Conservation (phyloP, 2,329 filamentous ascomycete species). For the Xylariaceae sp. region DNA sequence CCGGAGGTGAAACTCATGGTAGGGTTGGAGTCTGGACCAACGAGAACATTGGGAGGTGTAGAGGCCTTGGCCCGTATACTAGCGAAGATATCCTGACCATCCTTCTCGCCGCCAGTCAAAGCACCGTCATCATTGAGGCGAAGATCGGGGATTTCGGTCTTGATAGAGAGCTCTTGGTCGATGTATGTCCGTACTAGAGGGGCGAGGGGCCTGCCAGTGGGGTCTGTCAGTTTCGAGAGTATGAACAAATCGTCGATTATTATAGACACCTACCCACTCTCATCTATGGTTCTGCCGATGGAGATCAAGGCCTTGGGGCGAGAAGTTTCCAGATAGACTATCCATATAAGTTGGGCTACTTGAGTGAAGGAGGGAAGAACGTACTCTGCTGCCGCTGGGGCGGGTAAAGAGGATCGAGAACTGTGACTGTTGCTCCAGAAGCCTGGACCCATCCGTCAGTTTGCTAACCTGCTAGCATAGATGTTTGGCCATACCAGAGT, state of each 20-base stretch:
- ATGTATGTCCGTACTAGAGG: conserved; percentile 59
- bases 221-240: neutral
- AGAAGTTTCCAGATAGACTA: conserved; percentile 72
- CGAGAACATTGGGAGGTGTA: conserved; percentile 63
- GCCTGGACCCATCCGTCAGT: conserved; percentile 13
- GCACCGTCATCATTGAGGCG: conserved; percentile 66
- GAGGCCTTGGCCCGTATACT: conserved; percentile 44
- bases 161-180: conserved; percentile 65
- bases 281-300: conserved; percentile 68
- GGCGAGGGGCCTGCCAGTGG: conserved; percentile 43
- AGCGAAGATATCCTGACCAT: conserved; percentile 65
- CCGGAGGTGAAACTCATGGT: conserved; percentile 74
- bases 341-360: neutral
- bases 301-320: conserved; percentile 67
- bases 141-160: conserved; percentile 70
- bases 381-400: conserved; percentile 66
- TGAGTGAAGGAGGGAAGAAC: neutral
- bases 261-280: conserved; percentile 48
- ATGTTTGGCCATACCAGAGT: conserved; percentile 38
- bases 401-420: conserved; percentile 79
- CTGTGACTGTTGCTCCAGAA: conserved; percentile 58
- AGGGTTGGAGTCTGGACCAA: conserved; percentile 80
- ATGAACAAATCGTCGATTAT: conserved; percentile 2
- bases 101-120: conserved; percentile 62
- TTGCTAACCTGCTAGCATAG: conserved; percentile 35